These are phyloP conservation scores for Emergomyces pasteurianus DNA, from an alignment of 2,329 filamentous ascomycete species.

Conservation along the genomic window DNA sequence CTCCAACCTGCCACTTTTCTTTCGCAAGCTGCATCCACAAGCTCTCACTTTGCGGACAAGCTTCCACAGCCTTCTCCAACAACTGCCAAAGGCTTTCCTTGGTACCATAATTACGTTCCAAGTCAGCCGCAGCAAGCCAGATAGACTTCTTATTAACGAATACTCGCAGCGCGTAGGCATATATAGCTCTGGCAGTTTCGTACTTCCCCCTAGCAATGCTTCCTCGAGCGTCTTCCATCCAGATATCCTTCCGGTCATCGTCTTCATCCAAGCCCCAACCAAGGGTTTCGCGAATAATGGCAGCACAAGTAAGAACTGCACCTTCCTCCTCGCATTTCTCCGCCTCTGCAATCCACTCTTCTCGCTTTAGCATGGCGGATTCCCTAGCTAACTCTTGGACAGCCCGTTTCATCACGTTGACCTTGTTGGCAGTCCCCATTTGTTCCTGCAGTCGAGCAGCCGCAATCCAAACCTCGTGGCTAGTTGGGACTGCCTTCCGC, in stretches of 20 bases:
- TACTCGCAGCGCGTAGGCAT: conserved; percentile 76
- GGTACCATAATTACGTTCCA: conserved; percentile 80
- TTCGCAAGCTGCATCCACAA: conserved; percentile 94
- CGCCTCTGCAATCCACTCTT: conserved; percentile 92
- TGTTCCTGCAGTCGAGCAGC: conserved; percentile 82
- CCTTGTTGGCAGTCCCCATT: conserved; percentile 66
- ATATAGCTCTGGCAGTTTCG: conserved; percentile 86
- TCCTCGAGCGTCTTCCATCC: conserved; percentile 82
- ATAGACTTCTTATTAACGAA: conserved; percentile 80
- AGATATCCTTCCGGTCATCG: conserved; percentile 89
- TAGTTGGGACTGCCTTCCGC: conserved; percentile 84
- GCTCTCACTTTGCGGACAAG: conserved; percentile 80
- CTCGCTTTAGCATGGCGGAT: conserved; percentile 90
- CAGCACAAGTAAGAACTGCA: conserved; percentile 70
- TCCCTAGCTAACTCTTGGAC: conserved; percentile 80
- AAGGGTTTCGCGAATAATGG: conserved; percentile 84
- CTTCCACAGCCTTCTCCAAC: conserved; percentile 85
- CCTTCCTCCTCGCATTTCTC: conserved; percentile 92
- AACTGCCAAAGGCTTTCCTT: conserved; percentile 73
- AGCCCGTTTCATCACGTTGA: conserved; percentile 90
- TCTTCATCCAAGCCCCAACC: conserved; percentile 92
- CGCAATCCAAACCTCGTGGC: conserved; percentile 93
- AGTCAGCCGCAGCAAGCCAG: conserved; percentile 81
- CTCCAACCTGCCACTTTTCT: conserved; percentile 83
- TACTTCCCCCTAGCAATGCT: conserved; percentile 73